Conservation (phyloP, 2,329 filamentous ascomycete genomes). For the Scopulariopsis brevicaulis region DNA sequence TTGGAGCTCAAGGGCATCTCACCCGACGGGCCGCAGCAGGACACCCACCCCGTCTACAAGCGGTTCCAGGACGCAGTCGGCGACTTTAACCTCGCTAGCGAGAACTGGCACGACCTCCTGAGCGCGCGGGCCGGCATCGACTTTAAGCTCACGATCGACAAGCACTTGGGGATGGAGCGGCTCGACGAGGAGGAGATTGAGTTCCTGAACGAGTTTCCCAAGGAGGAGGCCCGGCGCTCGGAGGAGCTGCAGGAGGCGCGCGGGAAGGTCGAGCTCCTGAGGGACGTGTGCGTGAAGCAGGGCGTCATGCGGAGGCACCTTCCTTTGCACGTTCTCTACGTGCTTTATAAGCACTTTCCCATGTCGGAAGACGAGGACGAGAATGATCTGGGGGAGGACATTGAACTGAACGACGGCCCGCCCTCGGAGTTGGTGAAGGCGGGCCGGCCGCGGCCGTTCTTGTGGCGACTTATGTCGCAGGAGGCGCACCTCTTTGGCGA, state of each 20-base stretch:
- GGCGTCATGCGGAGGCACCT: conserved; percentile 29
- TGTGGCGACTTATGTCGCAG: conserved; percentile 34
- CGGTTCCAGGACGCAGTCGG: conserved; percentile 29
- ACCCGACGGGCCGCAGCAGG: conserved; percentile 20
- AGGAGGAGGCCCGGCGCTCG: conserved; percentile 21
- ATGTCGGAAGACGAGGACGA: conserved; percentile 18
- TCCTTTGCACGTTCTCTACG: neutral
- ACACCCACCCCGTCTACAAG: conserved; percentile 34
- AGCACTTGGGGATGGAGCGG: conserved; percentile 8
- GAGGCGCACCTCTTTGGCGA: conserved; percentile 30
- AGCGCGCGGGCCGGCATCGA: neutral
- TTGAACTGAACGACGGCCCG: conserved; percentile 22
- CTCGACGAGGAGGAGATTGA: conserved; percentile 26
- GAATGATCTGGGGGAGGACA: conserved; percentile 25
- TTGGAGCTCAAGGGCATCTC: conserved; percentile 22
- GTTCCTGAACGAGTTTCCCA: conserved; percentile 30
- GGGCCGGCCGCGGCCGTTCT: conserved; percentile 25
- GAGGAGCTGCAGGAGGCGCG: conserved; percentile 20
- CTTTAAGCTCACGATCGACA: neutral
- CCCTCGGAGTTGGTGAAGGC: conserved; percentile 11
- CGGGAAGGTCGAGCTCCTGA: conserved; percentile 15
- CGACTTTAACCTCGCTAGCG: conserved; percentile 32
- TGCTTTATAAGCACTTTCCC: conserved; percentile 2
- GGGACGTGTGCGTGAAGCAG: conserved; percentile 25
- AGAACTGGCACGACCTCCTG: conserved; percentile 31